phyloP scores from a whole-genome alignment of 345 rosid genomes.

The Corymbia maculata region DNA sequence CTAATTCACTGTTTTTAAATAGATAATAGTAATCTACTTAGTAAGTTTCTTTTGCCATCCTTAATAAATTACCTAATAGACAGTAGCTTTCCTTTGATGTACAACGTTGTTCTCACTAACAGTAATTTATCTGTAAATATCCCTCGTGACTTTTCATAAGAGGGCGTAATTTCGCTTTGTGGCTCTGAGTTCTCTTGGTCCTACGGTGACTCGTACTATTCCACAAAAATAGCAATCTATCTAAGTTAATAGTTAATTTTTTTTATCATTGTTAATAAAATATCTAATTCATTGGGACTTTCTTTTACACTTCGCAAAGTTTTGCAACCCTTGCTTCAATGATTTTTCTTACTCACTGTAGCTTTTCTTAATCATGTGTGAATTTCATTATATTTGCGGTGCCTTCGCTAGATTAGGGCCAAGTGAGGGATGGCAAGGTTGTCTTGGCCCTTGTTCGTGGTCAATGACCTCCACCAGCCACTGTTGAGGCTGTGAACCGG shows the following conservation, averaged over 20 bases:
- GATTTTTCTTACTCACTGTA: not conserved
- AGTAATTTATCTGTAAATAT: not conserved
- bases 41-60: not conserved
- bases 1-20: not conserved
- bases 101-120: not conserved
- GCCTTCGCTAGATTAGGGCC: not conserved
- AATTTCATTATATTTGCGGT: not conserved
- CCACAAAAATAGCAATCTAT: not conserved
- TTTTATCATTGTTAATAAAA: not conserved
- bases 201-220: not conserved
- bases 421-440: rapidly evolving
- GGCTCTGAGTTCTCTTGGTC: not conserved
- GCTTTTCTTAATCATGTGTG: not conserved
- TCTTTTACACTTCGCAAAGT: not conserved
- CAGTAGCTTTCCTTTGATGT: not conserved
- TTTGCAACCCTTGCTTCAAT: not conserved
- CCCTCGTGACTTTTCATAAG: not conserved
- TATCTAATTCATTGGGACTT: not conserved
- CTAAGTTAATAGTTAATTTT: not conserved
- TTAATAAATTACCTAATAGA: not conserved
- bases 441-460: not conserved
- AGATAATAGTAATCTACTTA: not conserved
- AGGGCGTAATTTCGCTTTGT: not conserved
- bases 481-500: rapidly evolving
- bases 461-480: rapidly evolving